Conservation (phyloP, 2,329 filamentous ascomycete species). For the Colletotrichum lindemuthianum region DNA sequence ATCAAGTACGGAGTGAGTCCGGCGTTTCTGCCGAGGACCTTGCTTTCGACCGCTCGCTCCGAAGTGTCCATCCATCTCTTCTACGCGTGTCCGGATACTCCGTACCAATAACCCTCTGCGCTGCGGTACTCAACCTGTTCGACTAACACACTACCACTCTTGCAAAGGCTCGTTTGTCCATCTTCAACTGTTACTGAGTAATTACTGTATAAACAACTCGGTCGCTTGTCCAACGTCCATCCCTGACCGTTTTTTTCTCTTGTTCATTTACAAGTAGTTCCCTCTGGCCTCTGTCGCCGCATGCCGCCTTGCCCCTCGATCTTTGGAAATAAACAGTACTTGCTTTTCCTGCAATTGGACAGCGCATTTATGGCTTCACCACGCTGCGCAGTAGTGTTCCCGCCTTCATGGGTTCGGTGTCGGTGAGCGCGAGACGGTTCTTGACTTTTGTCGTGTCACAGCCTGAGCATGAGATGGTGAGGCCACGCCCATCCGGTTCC, state of each 20-base stretch:
- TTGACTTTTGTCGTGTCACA: constrained; percentile 8
- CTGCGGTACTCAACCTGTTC: background rate
- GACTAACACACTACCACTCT: constrained; percentile 9
- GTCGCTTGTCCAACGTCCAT: no score
- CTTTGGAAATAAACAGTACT: constrained; percentile 6
- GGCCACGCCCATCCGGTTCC: constrained; percentile 4
- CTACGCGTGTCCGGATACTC: background rate
- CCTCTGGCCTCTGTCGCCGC: background rate
- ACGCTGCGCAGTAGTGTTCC: constrained; percentile 1
- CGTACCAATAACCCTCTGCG: background rate
- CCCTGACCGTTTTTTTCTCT: no score
- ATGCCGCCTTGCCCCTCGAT: constrained; percentile 18
- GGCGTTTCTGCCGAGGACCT: no score
- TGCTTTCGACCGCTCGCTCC: no score
- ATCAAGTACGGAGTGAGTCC: no score
- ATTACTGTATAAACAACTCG: no score
- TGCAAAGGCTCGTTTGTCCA: background rate
- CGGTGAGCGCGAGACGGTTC: constrained; percentile 17
- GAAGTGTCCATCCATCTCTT: no score
- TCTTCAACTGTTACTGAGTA: background rate
- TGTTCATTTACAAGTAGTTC: no score
- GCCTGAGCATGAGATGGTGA: background rate
- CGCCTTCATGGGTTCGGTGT: constrained; percentile 5
- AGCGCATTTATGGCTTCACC: constrained; percentile 14
- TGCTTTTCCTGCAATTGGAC: constrained; percentile 17